These are phyloP conservation scores for Millerozyma acaciae DNA, from an alignment of 805 yeast species.

Conservation along the genomic window DNA sequence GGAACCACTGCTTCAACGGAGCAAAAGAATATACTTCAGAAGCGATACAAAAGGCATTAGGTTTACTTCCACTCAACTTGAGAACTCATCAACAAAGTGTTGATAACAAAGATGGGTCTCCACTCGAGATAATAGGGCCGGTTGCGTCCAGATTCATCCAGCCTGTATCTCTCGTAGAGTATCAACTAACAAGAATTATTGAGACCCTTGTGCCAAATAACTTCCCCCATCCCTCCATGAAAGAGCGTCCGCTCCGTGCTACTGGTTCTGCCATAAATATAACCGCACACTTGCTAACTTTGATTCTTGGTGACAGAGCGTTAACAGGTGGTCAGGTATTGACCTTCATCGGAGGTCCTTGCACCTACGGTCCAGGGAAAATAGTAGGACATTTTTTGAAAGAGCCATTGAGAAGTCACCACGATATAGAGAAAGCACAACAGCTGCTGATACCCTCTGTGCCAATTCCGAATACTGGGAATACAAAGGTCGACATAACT, in stretches of 20 bases:
- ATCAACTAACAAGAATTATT: constrained; percentile 44
- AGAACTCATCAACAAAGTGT: constrained; percentile 5
- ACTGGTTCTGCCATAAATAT: constrained; percentile 60
- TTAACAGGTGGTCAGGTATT: constrained; percentile 52
- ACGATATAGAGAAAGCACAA: constrained; percentile 48
- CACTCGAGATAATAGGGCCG: constrained; percentile 8
- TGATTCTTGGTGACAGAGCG: constrained; percentile 37
- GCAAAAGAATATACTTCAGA: constrained; percentile 45
- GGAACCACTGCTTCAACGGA: constrained; percentile 50
- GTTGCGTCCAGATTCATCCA: constrained; percentile 40
- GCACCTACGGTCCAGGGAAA: constrained; percentile 62
- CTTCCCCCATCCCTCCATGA: constrained; percentile 42
- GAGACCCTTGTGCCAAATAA: constrained; percentile 47
- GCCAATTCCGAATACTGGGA: constrained; percentile 35
- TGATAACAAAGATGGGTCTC: constrained; percentile 4
- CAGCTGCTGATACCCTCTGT: constrained; percentile 21
- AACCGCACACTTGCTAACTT: constrained; percentile 35
- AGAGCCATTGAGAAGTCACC: constrained; percentile 65
- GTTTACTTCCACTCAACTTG: constrained; percentile 33
- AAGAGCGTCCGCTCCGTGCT: constrained; percentile 48
- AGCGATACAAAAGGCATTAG: constrained; percentile 44
- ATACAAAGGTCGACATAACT: constrained; percentile 26
- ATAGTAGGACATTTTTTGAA: constrained; percentile 54
- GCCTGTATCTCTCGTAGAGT: constrained; percentile 48
- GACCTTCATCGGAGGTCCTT: constrained; percentile 59